phyloP scores from a whole-genome alignment of 139 green algal genomes.

The Auxenochlorella pyrenoidosa region DNA sequence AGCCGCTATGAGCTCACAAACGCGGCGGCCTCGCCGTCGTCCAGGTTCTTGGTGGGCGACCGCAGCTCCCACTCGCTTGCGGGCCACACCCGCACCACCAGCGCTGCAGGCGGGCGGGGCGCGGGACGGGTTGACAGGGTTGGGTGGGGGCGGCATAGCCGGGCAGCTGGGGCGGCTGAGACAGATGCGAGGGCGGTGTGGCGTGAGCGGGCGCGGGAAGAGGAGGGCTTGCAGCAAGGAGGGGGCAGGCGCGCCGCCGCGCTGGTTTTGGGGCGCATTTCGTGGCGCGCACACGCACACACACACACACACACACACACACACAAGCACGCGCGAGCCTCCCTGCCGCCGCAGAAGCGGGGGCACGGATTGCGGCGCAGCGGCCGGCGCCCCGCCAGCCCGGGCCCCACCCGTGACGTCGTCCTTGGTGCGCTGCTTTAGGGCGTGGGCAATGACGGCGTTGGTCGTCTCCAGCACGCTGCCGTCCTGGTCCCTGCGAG shows the following conservation, averaged over 20 bases:
- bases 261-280: too few relatives aligned
- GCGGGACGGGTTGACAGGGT: neutral
- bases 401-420: conserved; percentile 47
- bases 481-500: conserved; percentile 37
- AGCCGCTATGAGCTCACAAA: conserved; percentile 30
- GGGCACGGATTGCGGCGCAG: too few relatives aligned
- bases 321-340: too few relatives aligned
- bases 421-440: conserved; percentile 52
- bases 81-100: conserved; percentile 49
- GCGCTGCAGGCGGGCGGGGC: neutral
- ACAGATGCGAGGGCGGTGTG: too few relatives aligned
- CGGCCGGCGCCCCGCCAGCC: too few relatives aligned
- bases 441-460: conserved; percentile 49
- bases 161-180: neutral
- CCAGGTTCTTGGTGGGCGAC: conserved; percentile 34
- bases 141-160: neutral
- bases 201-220: too few relatives aligned
- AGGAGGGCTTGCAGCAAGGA: too few relatives aligned
- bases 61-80: conserved; percentile 44
- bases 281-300: too few relatives aligned
- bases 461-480: conserved; percentile 41
- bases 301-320: too few relatives aligned
- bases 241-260: too few relatives aligned
- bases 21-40: conserved; percentile 20
- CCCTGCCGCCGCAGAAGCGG: too few relatives aligned